Percentiles rank a stretch among this genome's conserved stretches.
These are phyloP conservation scores for Trametes versicolor DNA, from an alignment of 1,284 basidiomycete species.

Conservation along the genomic window DNA sequence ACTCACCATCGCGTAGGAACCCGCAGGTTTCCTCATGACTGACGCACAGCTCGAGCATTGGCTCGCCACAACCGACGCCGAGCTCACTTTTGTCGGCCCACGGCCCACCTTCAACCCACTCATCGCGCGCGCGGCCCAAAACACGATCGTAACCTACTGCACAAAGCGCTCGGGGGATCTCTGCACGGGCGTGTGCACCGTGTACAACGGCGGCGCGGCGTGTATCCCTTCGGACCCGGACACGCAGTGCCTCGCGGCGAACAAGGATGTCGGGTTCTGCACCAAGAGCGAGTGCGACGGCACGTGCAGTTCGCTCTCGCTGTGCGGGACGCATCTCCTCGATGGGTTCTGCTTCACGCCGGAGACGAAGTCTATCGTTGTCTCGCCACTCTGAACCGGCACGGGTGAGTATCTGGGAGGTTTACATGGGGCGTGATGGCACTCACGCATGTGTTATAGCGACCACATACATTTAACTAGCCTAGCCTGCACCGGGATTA, in stretches of 20 bases:
- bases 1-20: neutral
- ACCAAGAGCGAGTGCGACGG: conserved; percentile 4
- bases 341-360: conserved; percentile 3
- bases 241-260: conserved; percentile 8
- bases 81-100: neutral
- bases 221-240: neutral
- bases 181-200: conserved; percentile 6
- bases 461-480: too few relatives aligned
- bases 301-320: conserved; percentile 6
- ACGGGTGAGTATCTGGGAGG: too few relatives aligned
- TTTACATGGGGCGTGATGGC: too few relatives aligned
- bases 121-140: neutral
- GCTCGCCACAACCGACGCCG: conserved; percentile 3
- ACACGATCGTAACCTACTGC: conserved; percentile 1
- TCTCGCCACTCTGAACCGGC: neutral
- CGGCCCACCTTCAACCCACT: neutral
- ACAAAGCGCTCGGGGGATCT: neutral
- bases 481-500: too few relatives aligned
- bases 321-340: neutral
- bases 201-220: conserved; percentile 9
- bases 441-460: too few relatives aligned
- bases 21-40: neutral
- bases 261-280: conserved; percentile 9
- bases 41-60: neutral
- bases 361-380: conserved; percentile 4